Evolutionary conservation across 176 grass and related monocot species (phyloP).

Genomic region (maize (Zea mays)): DNA sequence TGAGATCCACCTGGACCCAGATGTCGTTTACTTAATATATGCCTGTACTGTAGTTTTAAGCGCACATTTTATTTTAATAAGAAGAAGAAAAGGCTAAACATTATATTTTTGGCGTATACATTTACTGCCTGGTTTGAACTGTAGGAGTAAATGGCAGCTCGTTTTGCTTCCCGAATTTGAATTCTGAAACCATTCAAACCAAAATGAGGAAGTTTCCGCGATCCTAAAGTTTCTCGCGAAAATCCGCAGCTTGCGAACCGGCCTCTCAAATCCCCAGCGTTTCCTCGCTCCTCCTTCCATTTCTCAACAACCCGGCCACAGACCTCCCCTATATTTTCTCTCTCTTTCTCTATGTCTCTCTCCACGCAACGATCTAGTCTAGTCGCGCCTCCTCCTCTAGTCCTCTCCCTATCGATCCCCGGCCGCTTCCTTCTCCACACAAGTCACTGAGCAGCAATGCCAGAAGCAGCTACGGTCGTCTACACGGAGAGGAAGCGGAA

Average conservation of each 20-base stretch:
- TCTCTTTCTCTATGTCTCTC: background rate
- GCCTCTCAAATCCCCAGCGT: background rate
- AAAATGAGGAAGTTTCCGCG: background rate
- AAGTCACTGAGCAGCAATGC: constrained; percentile 3
- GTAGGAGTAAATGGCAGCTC: no score
- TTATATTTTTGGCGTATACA: no score
- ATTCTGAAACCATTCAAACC: background rate
- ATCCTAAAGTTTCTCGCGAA: no score
- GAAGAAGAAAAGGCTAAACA: background rate
- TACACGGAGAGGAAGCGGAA: background rate
- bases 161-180: background rate
- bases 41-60: no score
- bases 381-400: background rate
- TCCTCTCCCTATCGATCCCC: background rate
- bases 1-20: background rate
- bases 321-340: background rate
- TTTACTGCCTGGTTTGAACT: no score
- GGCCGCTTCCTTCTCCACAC: no score
- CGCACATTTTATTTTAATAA: background rate
- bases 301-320: no score
- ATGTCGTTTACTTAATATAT: background rate
- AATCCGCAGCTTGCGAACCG: background rate
- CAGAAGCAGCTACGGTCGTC: no score
- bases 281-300: background rate
- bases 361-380: background rate